A percentile compares a stretch with the other conserved stretches of the same genome.
Conservation (phyloP, 2,329 filamentous ascomycete species). For the Apiospora phragmitis region DNA sequence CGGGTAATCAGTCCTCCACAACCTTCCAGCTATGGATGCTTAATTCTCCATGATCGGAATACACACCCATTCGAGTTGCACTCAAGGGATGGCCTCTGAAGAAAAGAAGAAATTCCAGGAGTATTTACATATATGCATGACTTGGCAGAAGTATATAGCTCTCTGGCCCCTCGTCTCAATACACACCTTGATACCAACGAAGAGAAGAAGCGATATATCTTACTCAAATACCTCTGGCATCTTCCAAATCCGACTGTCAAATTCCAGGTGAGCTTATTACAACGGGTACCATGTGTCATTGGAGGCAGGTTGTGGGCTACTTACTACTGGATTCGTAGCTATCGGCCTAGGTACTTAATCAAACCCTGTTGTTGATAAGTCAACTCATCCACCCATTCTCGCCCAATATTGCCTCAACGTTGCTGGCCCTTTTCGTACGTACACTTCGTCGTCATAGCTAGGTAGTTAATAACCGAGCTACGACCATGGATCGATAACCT, state of each 20-base stretch:
- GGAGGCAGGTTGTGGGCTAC: neutral
- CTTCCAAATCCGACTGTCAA: neutral
- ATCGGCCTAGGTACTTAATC: neutral
- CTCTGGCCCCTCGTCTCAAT: neutral
- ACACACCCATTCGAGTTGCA: neutral
- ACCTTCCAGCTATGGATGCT: neutral
- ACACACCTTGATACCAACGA: neutral
- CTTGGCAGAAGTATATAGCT: neutral
- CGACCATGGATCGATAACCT: no score
- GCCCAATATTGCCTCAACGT: neutral
- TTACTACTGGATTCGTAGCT: neutral
- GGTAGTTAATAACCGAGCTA: neutral
- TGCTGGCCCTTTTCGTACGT: neutral
- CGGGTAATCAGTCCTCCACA: neutral
- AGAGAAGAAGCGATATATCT: neutral
- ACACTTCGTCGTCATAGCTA: neutral
- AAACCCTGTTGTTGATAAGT: no score
- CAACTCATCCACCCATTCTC: neutral
- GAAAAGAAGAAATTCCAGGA: neutral
- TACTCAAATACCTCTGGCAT: neutral
- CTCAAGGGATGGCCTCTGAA: neutral
- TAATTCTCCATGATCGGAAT: neutral
- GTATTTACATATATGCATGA: neutral
- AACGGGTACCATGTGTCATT: neutral
- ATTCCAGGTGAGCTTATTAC: neutral